Percentiles rank a stretch among this genome's conserved stretches.
Conservation (phyloP, 2,329 filamentous ascomycete species). For the Aspergillus vadensis region DNA sequence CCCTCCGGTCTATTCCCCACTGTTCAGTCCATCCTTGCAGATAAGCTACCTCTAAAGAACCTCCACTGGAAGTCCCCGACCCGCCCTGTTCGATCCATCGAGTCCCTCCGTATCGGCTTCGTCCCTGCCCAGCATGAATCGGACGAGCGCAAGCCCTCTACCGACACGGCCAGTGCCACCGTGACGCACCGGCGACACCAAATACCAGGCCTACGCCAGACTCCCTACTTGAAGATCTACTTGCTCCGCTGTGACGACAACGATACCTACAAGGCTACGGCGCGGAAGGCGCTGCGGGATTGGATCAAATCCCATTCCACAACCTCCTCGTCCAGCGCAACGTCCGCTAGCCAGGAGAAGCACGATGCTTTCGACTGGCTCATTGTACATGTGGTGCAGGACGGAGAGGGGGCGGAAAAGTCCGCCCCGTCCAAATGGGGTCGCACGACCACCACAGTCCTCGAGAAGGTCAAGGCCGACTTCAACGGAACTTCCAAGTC, state of each 20-base stretch:
- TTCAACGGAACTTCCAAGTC: conserved; percentile 80
- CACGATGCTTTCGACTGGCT: conserved; percentile 98
- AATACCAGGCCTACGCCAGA: conserved; percentile 88
- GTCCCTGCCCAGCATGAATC: conserved; percentile 60
- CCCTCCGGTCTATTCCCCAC: conserved; percentile 85
- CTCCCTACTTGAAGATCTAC: conserved; percentile 89
- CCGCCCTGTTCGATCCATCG: conserved; percentile 88
- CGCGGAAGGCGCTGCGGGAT: conserved; percentile 77
- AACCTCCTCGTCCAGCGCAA: conserved; percentile 49
- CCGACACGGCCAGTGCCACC: conserved; percentile 38
- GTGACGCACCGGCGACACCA: conserved; percentile 73
- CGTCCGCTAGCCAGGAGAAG: conserved; percentile 73
- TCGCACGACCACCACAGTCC: conserved; percentile 73
- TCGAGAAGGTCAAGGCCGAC: conserved; percentile 87
- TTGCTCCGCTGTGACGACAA: conserved; percentile 93
- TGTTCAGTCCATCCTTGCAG: conserved; percentile 73
- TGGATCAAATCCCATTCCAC: conserved; percentile 83
- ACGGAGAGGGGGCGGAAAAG: conserved; percentile 69
- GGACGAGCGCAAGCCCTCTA: conserved; percentile 38
- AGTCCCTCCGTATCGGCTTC: conserved; percentile 87
- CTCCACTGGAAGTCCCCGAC: conserved; percentile 96
- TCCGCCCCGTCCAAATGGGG: conserved; percentile 71
- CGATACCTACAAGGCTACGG: conserved; percentile 82
- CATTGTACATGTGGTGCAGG: conserved; percentile 89
- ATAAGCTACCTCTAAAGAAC: conserved; percentile 82